Evolutionary conservation across 2,329 filamentous ascomycete genomes (phyloP).

Genomic region (Fusarium guadeloupense): DNA sequence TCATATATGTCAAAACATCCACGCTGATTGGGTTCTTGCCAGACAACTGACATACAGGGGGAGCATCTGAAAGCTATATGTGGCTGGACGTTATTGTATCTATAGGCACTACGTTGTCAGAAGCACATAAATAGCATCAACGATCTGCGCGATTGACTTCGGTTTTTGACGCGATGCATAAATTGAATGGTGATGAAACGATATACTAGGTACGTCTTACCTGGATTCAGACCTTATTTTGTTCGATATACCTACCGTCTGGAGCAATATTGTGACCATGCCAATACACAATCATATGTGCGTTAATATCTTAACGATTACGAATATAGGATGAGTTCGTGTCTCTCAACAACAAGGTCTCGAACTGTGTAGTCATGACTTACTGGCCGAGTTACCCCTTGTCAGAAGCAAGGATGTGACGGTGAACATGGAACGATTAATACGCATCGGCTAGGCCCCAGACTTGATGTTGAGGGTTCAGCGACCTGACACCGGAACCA

Average conservation of each 20-base stretch:
- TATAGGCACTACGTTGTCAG: not conserved
- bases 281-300: not conserved
- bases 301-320: not conserved
- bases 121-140: not conserved
- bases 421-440: constrained; percentile 13
- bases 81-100: not conserved
- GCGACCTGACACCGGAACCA: constrained; percentile 27
- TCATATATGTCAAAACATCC: constrained; percentile 9
- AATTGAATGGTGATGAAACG: not conserved
- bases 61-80: not conserved
- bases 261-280: not conserved
- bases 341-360: not conserved
- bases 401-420: constrained; percentile 7
- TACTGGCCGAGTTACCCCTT: constrained; percentile 4
- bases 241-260: not conserved
- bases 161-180: not conserved
- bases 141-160: not conserved
- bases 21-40: constrained; percentile 6
- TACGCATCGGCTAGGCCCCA: constrained; percentile 13
- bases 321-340: not conserved
- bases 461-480: constrained; percentile 1
- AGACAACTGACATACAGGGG: not conserved
- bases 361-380: not conserved
- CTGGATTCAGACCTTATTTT: not conserved
- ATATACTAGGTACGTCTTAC: not conserved